These are phyloP conservation scores for Draba incana DNA, from an alignment of 345 rosid species.

Conservation along the genomic window DNA sequence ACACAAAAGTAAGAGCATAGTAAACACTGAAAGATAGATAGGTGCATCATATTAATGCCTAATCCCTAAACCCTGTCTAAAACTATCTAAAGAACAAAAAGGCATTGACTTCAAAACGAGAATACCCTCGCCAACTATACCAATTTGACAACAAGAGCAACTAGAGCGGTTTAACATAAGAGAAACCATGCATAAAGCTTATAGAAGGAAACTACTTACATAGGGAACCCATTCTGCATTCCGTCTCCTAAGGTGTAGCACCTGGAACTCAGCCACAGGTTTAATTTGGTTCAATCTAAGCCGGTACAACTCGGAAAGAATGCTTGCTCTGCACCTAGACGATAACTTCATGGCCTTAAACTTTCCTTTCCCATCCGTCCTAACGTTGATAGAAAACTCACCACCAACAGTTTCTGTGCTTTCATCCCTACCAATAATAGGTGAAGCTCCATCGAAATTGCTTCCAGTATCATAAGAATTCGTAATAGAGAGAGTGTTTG, in stretches of 20 bases:
- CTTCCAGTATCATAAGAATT: constrained; percentile 68
- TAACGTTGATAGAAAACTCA: constrained; percentile 79
- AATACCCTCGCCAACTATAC: constrained; percentile 7
- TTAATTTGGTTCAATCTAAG: constrained; percentile 67
- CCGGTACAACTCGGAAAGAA: constrained; percentile 82
- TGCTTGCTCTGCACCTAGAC: constrained; percentile 69
- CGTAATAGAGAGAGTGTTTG: constrained; percentile 71
- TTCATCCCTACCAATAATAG: constrained; percentile 76
- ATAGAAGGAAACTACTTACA: constrained; percentile 60
- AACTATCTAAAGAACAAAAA: background rate
- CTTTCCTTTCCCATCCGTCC: constrained; percentile 93
- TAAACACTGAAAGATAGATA: background rate
- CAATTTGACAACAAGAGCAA: background rate
- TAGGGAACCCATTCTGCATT: constrained; percentile 78
- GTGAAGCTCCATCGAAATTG: constrained; percentile 79
- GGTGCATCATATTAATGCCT: constrained; percentile 7
- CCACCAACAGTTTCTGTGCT: constrained; percentile 45
- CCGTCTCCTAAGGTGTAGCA: constrained; percentile 74
- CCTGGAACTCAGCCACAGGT: constrained; percentile 79
- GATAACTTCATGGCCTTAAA: constrained; percentile 85
- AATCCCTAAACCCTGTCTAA: background rate
- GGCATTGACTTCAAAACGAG: constrained; percentile 17
- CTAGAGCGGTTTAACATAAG: background rate
- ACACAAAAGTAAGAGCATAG: background rate
- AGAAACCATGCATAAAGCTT: constrained; percentile 40